A percentile compares a stretch with the other conserved stretches of the same genome.
These are phyloP conservation scores for Pisolithus sp. DNA, from an alignment of 768 basidiomycete species.

Conservation along the genomic window DNA sequence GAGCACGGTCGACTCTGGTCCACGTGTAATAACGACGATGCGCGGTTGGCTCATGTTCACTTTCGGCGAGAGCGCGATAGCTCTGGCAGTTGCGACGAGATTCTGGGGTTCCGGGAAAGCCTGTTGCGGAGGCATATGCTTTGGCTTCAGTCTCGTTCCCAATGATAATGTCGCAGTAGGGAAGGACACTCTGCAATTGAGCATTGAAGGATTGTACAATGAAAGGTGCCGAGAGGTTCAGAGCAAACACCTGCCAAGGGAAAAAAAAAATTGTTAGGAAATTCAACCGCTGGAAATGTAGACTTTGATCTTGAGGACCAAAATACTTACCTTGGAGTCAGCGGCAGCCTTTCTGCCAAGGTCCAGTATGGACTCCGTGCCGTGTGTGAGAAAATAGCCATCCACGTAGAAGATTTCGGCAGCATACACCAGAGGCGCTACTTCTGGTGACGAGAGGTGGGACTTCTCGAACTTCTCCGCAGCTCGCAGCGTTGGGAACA, in stretches of 20 bases:
- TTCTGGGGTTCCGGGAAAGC: constrained; percentile 60
- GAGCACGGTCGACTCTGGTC: constrained; percentile 70
- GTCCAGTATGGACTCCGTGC: constrained; percentile 60
- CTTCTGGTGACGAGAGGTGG: constrained; percentile 69
- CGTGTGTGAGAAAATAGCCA: constrained; percentile 97
- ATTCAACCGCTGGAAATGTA: background rate
- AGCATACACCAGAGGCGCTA: constrained; percentile 69
- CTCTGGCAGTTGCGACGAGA: constrained; percentile 62
- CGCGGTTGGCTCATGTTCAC: constrained; percentile 70
- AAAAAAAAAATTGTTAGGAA: background rate
- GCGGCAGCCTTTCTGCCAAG: constrained; percentile 73
- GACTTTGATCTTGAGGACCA: background rate
- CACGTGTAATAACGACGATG: constrained; percentile 90
- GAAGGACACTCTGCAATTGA: constrained; percentile 76
- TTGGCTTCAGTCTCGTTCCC: constrained; percentile 96
- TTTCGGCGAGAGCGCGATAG: constrained; percentile 73
- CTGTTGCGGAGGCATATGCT: constrained; percentile 72
- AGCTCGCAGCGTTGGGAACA: constrained; percentile 81
- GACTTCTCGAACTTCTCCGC: constrained; percentile 85
- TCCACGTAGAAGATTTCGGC: constrained; percentile 92
- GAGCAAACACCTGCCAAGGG: constrained; percentile 59
- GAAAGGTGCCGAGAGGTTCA: constrained; percentile 97
- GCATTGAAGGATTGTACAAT: constrained; percentile 88
- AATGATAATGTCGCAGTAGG: constrained; percentile 84
- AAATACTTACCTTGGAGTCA: constrained; percentile 56